A percentile compares a stretch with the other conserved stretches of the same genome.
These are phyloP conservation scores for Phytophthora ohioensis DNA, from an alignment of 352 stramenopile species.

Conservation along the genomic window DNA sequence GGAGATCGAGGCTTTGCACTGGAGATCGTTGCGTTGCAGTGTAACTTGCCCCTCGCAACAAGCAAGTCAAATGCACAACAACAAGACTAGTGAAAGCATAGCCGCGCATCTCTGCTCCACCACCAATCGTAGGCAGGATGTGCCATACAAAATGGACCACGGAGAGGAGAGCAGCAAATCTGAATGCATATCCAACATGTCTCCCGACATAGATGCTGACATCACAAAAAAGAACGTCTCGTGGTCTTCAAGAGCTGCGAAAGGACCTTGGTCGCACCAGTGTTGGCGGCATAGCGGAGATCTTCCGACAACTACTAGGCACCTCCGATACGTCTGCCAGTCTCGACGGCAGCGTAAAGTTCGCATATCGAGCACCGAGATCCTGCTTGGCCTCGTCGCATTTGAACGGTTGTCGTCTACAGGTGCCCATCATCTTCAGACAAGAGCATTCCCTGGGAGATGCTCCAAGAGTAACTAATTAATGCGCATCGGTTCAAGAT, in stretches of 20 bases:
- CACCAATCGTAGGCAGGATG: conserved; percentile 3
- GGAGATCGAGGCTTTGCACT: conserved; percentile 6
- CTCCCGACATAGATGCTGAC: conserved; percentile 10
- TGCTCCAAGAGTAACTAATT: neutral
- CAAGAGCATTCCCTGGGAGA: conserved; percentile 16
- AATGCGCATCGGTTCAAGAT: neutral
- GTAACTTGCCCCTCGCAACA: conserved; percentile 5
- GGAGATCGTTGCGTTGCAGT: conserved; percentile 17
- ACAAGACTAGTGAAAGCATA: conserved; percentile 37
- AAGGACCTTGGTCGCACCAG: conserved; percentile 3
- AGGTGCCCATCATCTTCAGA: conserved; percentile 27
- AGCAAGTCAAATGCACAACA: conserved; percentile 24
- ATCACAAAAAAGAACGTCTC: conserved; percentile 2
- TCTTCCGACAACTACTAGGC: neutral
- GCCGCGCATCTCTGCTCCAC: conserved; percentile 19
- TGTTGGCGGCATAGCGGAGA: neutral
- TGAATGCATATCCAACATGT: conserved; percentile 6
- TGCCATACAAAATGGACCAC: conserved; percentile 19
- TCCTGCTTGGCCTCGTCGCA: conserved; percentile 17
- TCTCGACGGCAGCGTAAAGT: neutral
- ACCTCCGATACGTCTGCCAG: neutral
- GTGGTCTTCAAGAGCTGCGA: conserved; percentile 4
- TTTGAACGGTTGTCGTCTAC: conserved; percentile 31
- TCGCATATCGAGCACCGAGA: conserved; percentile 2
- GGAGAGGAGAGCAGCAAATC: conserved; percentile 28